Conservation (phyloP, 805 yeast species). For the Torulaspora maleeae region DNA sequence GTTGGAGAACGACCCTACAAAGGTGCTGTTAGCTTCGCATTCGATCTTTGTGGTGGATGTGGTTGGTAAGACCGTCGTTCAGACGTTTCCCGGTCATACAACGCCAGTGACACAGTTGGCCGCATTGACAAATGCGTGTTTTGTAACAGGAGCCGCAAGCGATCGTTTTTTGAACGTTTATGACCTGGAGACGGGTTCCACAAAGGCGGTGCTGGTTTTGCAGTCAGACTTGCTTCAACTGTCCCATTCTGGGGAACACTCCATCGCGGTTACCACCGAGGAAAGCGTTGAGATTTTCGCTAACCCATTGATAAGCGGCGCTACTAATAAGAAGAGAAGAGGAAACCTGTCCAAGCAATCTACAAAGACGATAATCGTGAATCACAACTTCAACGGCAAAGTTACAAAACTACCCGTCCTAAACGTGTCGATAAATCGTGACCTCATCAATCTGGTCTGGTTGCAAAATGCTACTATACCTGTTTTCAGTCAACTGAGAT, state of each 20-base stretch:
- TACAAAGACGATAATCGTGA: slow-evolving; percentile 37
- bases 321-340: slow-evolving; percentile 39
- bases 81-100: slow-evolving; percentile 71
- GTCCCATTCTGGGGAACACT: slow-evolving; percentile 34
- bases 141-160: slow-evolving; percentile 67
- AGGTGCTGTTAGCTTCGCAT: slow-evolving; percentile 62
- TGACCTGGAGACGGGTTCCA: slow-evolving; percentile 35
- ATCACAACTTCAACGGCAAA: slow-evolving; percentile 1
- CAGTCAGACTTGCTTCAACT: slow-evolving; percentile 55
- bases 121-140: slow-evolving; percentile 37
- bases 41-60: slow-evolving; percentile 52
- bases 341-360: slow-evolving; percentile 50
- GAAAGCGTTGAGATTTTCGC: slow-evolving; percentile 75
- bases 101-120: slow-evolving; percentile 54
- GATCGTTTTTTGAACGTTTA: slow-evolving; percentile 80
- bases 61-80: slow-evolving; percentile 37
- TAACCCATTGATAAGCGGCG: slow-evolving; percentile 42
- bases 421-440: slow-evolving; percentile 33
- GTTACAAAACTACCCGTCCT: slow-evolving; percentile 17
- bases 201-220: slow-evolving; percentile 60
- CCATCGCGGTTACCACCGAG: slow-evolving; percentile 55
- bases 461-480: slow-evolving; percentile 56
- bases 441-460: slow-evolving; percentile 51
- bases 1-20: slow-evolving; percentile 30
- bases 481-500: slow-evolving; percentile 48